Base-by-base conservation (phyloP, 2,329 filamentous ascomycete genomes). In the Elsinoe perseae region DNA sequence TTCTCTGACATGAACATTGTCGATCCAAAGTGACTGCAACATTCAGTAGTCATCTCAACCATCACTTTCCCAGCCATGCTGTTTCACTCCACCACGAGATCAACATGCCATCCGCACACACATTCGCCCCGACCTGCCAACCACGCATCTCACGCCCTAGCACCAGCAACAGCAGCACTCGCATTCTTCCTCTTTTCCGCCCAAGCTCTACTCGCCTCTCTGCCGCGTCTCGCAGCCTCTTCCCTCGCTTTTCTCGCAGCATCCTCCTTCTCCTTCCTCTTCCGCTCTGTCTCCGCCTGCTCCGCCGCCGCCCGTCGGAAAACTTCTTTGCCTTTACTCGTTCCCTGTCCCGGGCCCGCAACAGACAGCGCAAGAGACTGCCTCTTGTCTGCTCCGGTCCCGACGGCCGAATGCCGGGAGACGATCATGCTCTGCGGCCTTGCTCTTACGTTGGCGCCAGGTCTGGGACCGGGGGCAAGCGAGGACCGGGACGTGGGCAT, bases 131-230 rank as follows among this genome's bases (percentile, higher is more conserved):
- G 6, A 43, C 38, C 7, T 2, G 4, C 38, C 38, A 4, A 36
- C 32, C 4, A 36, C 32, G 5, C 48, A 20, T 25, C 30, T 32
- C 28, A 52, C 2, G 30, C 28, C n/a, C 28, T 18, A 43, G 21
- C 40, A 8, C 21, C 16, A 21, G 21, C 7, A 25, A 23, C 43
- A 48, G 43, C 4, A 25, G n/a, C 23, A 14, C 54, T 59, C 42
- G 20, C 56, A 40, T 53, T 40, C 60, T 66, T 71, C 67, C 74
- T 72, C 68, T 71, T 74, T 66, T 75, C 74, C 3, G 75, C 75
- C 75, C 75, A 78, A 63, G 77, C 74, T 9, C 75, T 61, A 61
- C 71, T 74, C 34, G 70, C 66, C 38, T 69, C 67, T 14, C 75
- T 63, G 0, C 74, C 70, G 3, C 74, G 61, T 64, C 77, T 75